Evolutionary conservation across 306 rosid genomes (phyloP).

Genomic region (Lathyrus sativus): DNA sequence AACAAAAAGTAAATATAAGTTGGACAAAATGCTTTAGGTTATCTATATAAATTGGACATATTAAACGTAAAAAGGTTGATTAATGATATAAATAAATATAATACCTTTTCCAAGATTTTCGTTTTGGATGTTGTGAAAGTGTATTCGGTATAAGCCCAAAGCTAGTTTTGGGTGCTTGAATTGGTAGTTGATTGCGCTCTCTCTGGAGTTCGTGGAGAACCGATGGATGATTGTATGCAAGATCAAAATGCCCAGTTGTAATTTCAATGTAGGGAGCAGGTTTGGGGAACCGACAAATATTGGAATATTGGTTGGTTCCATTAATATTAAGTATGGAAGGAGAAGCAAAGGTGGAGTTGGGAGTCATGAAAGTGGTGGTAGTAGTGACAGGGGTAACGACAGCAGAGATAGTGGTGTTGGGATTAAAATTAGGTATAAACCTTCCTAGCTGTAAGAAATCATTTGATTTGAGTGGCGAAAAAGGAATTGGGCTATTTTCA

Average conservation of each 20-base stretch:
- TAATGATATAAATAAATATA: neutral
- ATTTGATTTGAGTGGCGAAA: neutral
- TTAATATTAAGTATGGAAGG: neutral
- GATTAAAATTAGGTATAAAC: constrained; percentile 20
- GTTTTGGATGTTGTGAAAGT: constrained; percentile 36
- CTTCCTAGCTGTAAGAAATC: constrained; percentile 56
- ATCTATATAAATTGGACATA: neutral
- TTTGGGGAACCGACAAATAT: neutral
- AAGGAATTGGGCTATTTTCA: neutral
- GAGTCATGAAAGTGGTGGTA: neutral
- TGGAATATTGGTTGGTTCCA: neutral
- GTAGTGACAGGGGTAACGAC: neutral
- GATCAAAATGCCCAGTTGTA: neutral
- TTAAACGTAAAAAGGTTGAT: neutral
- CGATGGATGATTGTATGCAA: neutral
- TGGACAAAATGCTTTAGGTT: neutral
- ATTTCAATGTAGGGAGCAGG: neutral
- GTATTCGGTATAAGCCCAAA: constrained; percentile 32
- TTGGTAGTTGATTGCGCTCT: constrained; percentile 16
- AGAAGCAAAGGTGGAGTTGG: too few relatives aligned
- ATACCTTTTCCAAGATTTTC: constrained; percentile 61
- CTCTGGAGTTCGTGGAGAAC: neutral
- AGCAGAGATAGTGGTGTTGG: neutral
- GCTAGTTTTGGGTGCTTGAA: constrained; percentile 26
- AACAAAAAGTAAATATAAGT: neutral